Evolutionary conservation across 2,329 filamentous ascomycete genomes (phyloP).

Genomic region (Penicillium sp.): DNA sequence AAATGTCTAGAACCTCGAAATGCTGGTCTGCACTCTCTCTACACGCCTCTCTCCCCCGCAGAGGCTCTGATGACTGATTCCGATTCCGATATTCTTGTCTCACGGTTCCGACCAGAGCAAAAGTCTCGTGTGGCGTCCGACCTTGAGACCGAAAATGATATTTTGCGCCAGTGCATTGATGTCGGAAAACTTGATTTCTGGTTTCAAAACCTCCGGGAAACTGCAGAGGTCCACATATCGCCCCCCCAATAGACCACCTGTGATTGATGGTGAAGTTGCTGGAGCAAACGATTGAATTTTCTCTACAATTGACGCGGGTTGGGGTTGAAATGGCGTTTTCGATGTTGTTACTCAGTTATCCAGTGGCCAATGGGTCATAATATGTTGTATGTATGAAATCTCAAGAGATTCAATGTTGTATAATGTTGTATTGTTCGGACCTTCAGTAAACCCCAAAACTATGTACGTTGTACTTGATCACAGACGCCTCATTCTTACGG

Average conservation of each 20-base stretch:
- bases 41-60: slow-evolving; percentile 26
- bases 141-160: slow-evolving; percentile 68
- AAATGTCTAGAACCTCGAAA: slow-evolving; percentile 17
- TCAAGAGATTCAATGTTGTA: neutral
- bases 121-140: slow-evolving; percentile 67
- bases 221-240: slow-evolving; percentile 16
- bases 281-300: neutral
- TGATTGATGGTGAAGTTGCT: slow-evolving; percentile 5
- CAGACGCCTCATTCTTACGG: neutral
- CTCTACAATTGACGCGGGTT: slow-evolving; percentile 1
- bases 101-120: slow-evolving; percentile 60
- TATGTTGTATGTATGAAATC: slow-evolving; percentile 7
- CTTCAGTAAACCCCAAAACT: neutral
- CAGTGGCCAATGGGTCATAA: slow-evolving; percentile 4
- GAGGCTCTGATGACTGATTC: slow-evolving; percentile 31
- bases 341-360: neutral
- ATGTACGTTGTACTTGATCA: neutral
- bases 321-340: slow-evolving; percentile 5
- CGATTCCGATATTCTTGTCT: slow-evolving; percentile 51
- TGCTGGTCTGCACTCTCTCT: slow-evolving; percentile 19
- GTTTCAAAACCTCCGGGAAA: slow-evolving; percentile 45
- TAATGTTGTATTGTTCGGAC: neutral
- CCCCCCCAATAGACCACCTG: neutral
- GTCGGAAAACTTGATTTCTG: slow-evolving; percentile 70
- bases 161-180: slow-evolving; percentile 63